Evolutionary conservation across 2,329 filamentous ascomycete genomes (phyloP).

Genomic region (Chrysoporthe puriensis): DNA sequence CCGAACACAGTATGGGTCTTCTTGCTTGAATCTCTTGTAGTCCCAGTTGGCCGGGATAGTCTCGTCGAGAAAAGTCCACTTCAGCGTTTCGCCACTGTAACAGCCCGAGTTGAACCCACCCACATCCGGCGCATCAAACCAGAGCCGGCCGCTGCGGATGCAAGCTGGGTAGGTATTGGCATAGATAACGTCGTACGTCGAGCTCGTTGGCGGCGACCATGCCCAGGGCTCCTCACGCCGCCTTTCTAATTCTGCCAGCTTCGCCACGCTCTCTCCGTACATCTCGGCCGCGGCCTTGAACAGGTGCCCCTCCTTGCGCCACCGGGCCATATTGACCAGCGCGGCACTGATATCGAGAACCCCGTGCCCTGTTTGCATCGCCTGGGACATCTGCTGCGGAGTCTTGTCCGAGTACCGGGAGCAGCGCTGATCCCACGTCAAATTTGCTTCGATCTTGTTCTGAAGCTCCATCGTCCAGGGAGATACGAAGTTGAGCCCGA

Average conservation of each 20-base stretch:
- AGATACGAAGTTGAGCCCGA: slow-evolving; percentile 4
- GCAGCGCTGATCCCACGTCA: slow-evolving; percentile 3
- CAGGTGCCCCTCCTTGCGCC: background rate
- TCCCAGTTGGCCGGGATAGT: background rate
- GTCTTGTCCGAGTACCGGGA: slow-evolving; percentile 8
- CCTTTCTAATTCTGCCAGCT: background rate
- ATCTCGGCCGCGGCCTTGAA: background rate
- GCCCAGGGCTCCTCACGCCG: background rate
- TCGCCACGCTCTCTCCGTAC: background rate
- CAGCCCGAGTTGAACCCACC: slow-evolving; percentile 6
- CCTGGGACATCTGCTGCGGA: background rate
- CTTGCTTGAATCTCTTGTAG: slow-evolving; percentile 3
- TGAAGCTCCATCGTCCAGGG: background rate
- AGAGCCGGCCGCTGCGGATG: background rate
- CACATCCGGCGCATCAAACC: slow-evolving; percentile 8
- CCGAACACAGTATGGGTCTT: slow-evolving; percentile 10
- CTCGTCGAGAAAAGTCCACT: background rate
- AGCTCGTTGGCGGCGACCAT: background rate
- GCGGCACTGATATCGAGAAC: slow-evolving; percentile 3
- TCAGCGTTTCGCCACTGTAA: background rate
- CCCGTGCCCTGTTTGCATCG: background rate
- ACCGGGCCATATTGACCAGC: background rate
- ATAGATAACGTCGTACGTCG: slow-evolving; percentile 1
- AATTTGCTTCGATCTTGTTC: background rate
- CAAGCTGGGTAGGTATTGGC: background rate